Conservation (phyloP, 257 asterid species). For the Salvia splendens region DNA sequence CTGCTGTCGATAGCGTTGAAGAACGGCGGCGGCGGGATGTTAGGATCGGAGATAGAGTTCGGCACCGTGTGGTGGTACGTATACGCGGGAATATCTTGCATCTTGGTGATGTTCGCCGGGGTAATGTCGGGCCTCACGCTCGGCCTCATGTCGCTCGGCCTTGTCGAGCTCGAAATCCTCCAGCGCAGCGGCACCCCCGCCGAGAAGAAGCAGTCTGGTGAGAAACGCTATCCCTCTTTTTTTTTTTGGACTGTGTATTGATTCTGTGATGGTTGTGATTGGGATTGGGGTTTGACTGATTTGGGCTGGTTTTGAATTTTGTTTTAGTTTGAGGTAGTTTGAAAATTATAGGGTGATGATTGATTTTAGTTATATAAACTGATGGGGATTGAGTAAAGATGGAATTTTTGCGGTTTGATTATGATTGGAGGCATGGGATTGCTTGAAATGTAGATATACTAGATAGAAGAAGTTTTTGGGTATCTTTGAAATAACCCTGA, state of each 20-base stretch:
- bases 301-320: not conserved
- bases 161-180: constrained; percentile 92
- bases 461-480: too few species aligned
- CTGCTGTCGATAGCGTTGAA: constrained; percentile 48
- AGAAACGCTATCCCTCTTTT: not conserved
- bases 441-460: too few species aligned
- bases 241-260: not conserved
- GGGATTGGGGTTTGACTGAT: constrained; percentile 15
- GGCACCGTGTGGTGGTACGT: constrained; percentile 76
- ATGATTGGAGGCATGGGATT: too few species aligned
- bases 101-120: constrained; percentile 83
- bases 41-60: constrained; percentile 73
- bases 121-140: constrained; percentile 90
- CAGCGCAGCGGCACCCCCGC: constrained; percentile 82
- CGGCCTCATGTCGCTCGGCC: constrained; percentile 91
- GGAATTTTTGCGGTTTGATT: not conserved
- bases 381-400: constrained; percentile 1
- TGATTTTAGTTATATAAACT: constrained; percentile 1
- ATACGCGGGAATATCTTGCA: constrained; percentile 79
- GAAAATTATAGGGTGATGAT: constrained; percentile 1
- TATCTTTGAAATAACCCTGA: not conserved
- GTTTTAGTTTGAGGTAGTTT: not conserved
- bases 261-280: constrained; percentile 15
- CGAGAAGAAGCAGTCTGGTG: constrained; percentile 88
- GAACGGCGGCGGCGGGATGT: constrained; percentile 26